Base-by-base conservation (phyloP, 2,329 filamentous ascomycete species). In the Albophoma yamanashiensis region DNA sequence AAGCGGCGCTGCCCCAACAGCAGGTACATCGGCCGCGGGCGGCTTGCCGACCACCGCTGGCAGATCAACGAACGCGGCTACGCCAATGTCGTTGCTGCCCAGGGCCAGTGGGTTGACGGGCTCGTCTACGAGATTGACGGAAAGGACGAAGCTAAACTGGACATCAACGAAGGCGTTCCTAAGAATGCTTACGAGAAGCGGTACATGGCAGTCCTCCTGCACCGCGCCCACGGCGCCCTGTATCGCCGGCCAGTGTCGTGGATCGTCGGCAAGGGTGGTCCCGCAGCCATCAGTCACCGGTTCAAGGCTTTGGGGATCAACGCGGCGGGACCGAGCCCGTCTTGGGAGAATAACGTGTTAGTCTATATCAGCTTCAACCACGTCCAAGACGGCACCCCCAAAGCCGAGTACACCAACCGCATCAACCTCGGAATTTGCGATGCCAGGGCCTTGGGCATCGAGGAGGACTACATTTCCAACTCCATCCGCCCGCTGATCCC, bases 51-150 rank as follows among this genome's bases (percentile, higher is more conserved):
- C 62, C 73, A 75, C 63, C 68, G 71, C 39, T 79, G 76, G 73
- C 75, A 77, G 65, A 79, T 79, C 71, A 79, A 79, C 66, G 69
- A 78, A 67, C 73, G 76, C 31, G 76, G 77, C 36, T 78, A 73
- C 57, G 78, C 77, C 60, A 79, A 79, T 63, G 70, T 79, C 36
- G 60, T 76, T 20, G 65, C 66, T 50, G 64, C 67, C 14, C 60
- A 68, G 34, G 73, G 71, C 8, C 69, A 68, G 39, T 70, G 69
- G 66, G 75, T 78, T 15, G 70, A 76, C 52, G 76, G 75, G 6
- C 72, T 78, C 22, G 69, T 76, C n/a, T 78, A 74, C 61, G 70
- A 73, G 60, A 72, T 78, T 57, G 69, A 70, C 60, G 58, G 64
- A 2, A 59, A 61, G 4, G 76, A 78, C 60, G 76, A 78, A 63